Evolutionary conservation across 75 land plant species (phyloP).

Genomic region (Pinus albicaulis): DNA sequence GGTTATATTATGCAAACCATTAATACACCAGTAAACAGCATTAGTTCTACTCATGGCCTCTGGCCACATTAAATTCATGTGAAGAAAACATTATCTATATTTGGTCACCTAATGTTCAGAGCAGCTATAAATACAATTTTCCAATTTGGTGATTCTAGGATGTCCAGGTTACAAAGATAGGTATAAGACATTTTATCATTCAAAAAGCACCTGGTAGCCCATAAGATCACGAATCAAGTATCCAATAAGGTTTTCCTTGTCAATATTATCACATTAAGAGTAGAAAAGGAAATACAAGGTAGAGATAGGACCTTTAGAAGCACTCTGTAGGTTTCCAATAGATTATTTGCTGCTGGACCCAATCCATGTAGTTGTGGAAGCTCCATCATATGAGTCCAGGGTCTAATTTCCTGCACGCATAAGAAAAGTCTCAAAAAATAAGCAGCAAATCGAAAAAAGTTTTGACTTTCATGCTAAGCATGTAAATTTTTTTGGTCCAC

Average conservation of each 20-base stretch:
- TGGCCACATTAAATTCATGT: no score
- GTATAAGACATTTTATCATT: neutral
- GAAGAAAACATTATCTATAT: neutral
- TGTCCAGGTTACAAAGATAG: neutral
- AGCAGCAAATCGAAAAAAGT: neutral
- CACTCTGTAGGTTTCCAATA: constrained; percentile 88
- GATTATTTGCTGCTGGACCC: constrained; percentile 90
- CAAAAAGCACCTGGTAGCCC: neutral
- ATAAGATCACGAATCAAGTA: constrained; percentile 8
- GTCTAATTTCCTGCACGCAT: constrained; percentile 82
- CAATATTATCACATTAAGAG: neutral
- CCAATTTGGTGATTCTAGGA: neutral
- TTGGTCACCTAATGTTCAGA: neutral
- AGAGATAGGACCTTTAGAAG: constrained; percentile 62
- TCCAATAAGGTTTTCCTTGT: neutral
- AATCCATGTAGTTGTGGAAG: constrained; percentile 97
- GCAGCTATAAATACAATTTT: neutral
- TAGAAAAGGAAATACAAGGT: neutral
- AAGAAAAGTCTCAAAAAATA: neutral
- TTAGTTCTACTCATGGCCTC: neutral
- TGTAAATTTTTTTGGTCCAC: neutral
- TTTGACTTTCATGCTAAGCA: neutral
- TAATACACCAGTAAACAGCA: neutral
- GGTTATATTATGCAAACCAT: neutral
- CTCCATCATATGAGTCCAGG: constrained; percentile 99